phyloP scores from a whole-genome alignment of 1,139 yeast genomes.

The Zygoascus hellenicus region DNA sequence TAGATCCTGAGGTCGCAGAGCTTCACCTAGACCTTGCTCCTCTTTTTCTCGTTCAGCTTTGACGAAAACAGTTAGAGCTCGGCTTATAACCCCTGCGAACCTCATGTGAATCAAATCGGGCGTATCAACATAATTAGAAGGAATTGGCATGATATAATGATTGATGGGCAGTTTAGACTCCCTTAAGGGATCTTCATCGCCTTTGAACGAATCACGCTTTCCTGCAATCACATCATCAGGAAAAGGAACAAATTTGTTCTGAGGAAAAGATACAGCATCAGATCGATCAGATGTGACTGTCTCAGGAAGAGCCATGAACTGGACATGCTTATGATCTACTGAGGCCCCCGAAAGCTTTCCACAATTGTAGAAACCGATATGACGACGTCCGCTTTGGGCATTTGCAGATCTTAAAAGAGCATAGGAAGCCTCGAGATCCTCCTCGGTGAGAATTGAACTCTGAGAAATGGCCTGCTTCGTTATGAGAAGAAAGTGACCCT shows the following conservation, averaged over 20 bases:
- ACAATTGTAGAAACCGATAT: conserved; percentile 81
- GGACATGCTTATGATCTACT: conserved; percentile 88
- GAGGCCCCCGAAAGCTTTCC: conserved; percentile 90
- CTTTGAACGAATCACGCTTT: conserved; percentile 41
- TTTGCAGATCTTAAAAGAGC: conserved; percentile 43
- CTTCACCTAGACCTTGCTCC: conserved; percentile 36
- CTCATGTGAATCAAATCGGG: conserved; percentile 29
- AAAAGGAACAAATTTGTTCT: conserved; percentile 43
- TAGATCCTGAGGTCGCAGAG: conserved; percentile 26
- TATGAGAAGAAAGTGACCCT: conserved; percentile 70
- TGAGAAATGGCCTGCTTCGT: conserved; percentile 72
- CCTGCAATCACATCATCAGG: conserved; percentile 49
- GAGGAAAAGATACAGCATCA: not conserved
- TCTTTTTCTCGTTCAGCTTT: conserved; percentile 16
- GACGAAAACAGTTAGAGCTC: conserved; percentile 9
- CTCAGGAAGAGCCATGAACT: conserved; percentile 67
- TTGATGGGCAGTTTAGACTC: conserved; percentile 66
- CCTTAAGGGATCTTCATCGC: conserved; percentile 51
- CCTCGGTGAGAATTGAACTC: conserved; percentile 59
- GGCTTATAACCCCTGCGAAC: conserved; percentile 37
- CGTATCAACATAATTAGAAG: conserved; percentile 30
- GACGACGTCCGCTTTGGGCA: conserved; percentile 37
- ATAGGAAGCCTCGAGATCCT: conserved; percentile 58
- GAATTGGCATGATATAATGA: conserved; percentile 66
- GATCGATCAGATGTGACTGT: conserved; percentile 20